Percentiles rank a stretch among this genome's conserved stretches.
Conservation (phyloP, 2,329 filamentous ascomycete species). For the Stachybotrys chlorohalonatus region DNA sequence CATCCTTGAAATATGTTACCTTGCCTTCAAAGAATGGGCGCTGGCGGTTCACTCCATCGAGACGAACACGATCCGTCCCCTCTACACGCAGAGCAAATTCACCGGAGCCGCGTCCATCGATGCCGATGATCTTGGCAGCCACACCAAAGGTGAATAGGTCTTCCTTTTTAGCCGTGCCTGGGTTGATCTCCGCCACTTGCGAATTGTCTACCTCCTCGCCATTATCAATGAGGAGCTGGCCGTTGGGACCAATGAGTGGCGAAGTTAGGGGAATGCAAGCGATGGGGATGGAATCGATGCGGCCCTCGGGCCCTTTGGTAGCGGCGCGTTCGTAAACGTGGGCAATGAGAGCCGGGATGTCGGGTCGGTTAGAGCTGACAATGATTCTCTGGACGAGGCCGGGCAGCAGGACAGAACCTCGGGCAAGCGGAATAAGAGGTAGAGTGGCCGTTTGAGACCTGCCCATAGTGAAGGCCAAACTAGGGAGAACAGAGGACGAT, state of each 20-base stretch:
- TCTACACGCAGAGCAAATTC: constrained; percentile 83
- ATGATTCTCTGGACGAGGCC: constrained; percentile 79
- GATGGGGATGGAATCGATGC: constrained; percentile 62
- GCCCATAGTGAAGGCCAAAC: constrained; percentile 19
- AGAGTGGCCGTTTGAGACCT: constrained; percentile 40
- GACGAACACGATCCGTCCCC: constrained; percentile 65
- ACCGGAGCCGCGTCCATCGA: constrained; percentile 64
- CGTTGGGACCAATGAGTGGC: constrained; percentile 62
- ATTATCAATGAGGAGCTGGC: constrained; percentile 65
- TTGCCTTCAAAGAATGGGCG: constrained; percentile 81
- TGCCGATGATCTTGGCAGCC: constrained; percentile 66
- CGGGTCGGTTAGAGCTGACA: constrained; percentile 68
- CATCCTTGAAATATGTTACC: constrained; percentile 62
- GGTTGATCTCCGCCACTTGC: constrained; percentile 40
- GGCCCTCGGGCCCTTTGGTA: constrained; percentile 54
- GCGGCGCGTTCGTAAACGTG: constrained; percentile 72
- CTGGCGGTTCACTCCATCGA: constrained; percentile 60
- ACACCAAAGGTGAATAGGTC: constrained; percentile 82
- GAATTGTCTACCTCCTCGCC: constrained; percentile 40
- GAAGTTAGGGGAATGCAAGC: constrained; percentile 82
- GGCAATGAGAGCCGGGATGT: constrained; percentile 81
- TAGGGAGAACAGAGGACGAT: constrained; percentile 9
- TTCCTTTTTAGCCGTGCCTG: constrained; percentile 50
- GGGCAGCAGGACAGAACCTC: constrained; percentile 74
- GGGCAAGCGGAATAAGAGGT: constrained; percentile 74